These are phyloP conservation scores for Selaginella moellendorffii DNA, from an alignment of 75 land plant genomes.

Conservation along the genomic window DNA sequence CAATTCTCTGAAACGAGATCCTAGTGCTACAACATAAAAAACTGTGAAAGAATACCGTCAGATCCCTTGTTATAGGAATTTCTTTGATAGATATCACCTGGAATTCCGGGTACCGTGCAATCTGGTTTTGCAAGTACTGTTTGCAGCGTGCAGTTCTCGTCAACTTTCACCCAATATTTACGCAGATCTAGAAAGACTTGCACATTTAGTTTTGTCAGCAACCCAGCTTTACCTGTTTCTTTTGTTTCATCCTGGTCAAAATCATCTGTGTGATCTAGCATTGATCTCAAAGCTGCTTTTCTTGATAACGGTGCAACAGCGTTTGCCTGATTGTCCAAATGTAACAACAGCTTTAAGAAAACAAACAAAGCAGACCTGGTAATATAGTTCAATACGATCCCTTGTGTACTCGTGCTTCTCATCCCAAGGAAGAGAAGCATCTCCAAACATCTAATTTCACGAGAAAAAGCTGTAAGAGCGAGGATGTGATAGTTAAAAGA, in stretches of 20 bases:
- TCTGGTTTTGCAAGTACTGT: constrained; percentile 42
- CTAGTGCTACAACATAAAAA: constrained; percentile 58
- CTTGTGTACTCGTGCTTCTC: constrained; percentile 49
- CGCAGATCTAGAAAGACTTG: background rate
- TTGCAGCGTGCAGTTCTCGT: constrained; percentile 49
- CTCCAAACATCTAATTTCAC: background rate
- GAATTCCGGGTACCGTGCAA: constrained; percentile 59
- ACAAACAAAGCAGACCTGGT: constrained; percentile 41
- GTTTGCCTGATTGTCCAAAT: background rate
- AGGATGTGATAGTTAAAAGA: constrained; percentile 20
- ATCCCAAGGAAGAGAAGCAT: constrained; percentile 66
- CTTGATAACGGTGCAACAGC: background rate
- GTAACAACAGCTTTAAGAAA: background rate
- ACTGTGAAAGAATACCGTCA: constrained; percentile 29
- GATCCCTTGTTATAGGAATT: no score
- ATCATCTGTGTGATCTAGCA: background rate
- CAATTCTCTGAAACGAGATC: constrained; percentile 46
- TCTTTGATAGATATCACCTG: constrained; percentile 41
- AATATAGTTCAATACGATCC: constrained; percentile 57
- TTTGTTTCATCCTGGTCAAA: background rate
- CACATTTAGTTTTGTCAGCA: background rate
- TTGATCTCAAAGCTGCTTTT: background rate
- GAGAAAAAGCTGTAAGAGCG: background rate
- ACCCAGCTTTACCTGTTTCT: background rate
- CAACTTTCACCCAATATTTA: constrained; percentile 47